Evolutionary conservation across 192 early-diverging fungal species (phyloP).

Genomic region (Rhizoclosmatium globosum): DNA sequence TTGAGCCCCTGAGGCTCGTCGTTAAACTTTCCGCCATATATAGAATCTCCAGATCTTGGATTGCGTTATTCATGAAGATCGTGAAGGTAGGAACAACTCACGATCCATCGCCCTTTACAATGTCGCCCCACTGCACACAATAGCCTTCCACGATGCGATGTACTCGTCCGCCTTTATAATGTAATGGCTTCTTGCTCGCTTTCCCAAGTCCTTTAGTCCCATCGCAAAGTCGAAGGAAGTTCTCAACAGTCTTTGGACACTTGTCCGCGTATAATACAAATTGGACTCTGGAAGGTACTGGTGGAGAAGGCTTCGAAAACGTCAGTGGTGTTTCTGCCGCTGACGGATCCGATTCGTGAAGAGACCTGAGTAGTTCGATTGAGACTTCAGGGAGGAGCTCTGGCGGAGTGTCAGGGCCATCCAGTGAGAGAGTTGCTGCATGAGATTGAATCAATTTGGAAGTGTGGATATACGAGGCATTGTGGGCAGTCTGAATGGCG

Average conservation of each 20-base stretch:
- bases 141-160: conserved; percentile 80
- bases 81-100: background rate
- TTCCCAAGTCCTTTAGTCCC: conserved; percentile 75
- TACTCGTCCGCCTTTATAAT: conserved; percentile 72
- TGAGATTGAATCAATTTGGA: background rate
- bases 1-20: conserved; percentile 66
- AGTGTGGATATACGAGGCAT: background rate
- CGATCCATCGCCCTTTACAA: conserved; percentile 46
- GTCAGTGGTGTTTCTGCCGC: conserved; percentile 16
- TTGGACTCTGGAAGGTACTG: conserved; percentile 74
- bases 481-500: background rate
- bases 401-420: background rate
- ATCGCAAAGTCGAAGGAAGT: conserved; percentile 83
- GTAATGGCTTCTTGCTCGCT: conserved; percentile 73
- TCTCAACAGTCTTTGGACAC: conserved; percentile 75
- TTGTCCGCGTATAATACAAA: conserved; percentile 68
- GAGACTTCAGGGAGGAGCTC: conserved; percentile 3
- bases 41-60: conserved; percentile 66
- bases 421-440: background rate
- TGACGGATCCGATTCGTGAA: conserved; percentile 10
- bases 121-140: conserved; percentile 87
- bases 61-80: background rate
- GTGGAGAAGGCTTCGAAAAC: conserved; percentile 11
- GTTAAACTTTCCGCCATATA: conserved; percentile 82
- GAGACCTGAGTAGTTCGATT: conserved; percentile 8